phyloP scores from a whole-genome alignment of 2,329 filamentous ascomycete species.

The Emergomyces africanus region DNA sequence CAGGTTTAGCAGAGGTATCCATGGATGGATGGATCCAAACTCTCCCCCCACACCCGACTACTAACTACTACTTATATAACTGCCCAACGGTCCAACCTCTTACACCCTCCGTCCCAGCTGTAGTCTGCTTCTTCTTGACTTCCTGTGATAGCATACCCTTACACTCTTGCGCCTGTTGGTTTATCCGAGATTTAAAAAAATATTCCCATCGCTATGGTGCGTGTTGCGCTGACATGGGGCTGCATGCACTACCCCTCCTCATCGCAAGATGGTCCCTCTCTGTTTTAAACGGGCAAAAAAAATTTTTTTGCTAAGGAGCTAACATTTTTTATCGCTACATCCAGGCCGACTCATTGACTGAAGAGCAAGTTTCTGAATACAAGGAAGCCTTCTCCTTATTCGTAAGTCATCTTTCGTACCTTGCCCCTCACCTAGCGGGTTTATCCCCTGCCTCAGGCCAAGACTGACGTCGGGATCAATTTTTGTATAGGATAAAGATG shows the following conservation, averaged over 20 bases:
- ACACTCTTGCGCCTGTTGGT: neutral
- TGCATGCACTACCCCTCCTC: neutral
- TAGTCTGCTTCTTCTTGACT: neutral
- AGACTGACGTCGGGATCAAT: constrained; percentile 16
- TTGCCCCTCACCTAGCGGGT: neutral
- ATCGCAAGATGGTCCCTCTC: neutral
- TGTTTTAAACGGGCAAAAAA: neutral
- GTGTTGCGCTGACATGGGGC: neutral
- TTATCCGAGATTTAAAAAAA: neutral
- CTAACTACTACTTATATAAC: too few relatives aligned
- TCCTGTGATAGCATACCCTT: neutral
- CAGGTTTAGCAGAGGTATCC: too few relatives aligned
- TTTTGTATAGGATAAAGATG: constrained; percentile 68
- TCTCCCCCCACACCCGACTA: neutral
- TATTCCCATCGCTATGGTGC: constrained; percentile 1
- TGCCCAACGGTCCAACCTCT: neutral
- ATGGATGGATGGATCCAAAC: too few relatives aligned
- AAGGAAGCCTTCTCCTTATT: constrained; percentile 99
- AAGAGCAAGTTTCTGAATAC: constrained; percentile 99
- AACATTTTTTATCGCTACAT: constrained; percentile 1
- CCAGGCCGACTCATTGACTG: constrained; percentile 94
- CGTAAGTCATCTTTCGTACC: constrained; percentile 50
- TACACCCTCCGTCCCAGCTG: neutral
- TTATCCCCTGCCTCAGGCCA: constrained; percentile 3
- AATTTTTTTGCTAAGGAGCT: neutral